Conservation (phyloP, 2,329 filamentous ascomycete genomes). For the Paracoccidioides lutzii region DNA sequence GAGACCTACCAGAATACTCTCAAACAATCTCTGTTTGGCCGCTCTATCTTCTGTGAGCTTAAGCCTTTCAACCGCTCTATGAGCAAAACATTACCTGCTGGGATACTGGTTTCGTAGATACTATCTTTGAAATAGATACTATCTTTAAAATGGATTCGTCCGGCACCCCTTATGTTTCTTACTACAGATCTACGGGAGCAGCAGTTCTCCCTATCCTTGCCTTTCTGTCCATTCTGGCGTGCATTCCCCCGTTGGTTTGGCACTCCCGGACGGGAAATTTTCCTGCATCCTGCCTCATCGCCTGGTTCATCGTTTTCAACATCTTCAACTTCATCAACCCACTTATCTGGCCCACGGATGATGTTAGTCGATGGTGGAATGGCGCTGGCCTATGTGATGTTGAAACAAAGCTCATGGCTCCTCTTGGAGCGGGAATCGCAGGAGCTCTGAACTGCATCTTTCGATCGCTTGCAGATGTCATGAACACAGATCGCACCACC, state of each 20-base stretch:
- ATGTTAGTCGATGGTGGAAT: constrained; percentile 43
- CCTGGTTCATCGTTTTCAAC: constrained; percentile 45
- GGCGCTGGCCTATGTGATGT: constrained; percentile 53
- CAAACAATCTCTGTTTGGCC: neutral
- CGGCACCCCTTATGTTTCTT: neutral
- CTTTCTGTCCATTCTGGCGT: constrained; percentile 39
- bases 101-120: neutral
- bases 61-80: neutral
- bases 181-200: constrained; percentile 18
- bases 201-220: constrained; percentile 38
- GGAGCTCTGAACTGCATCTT: constrained; percentile 46
- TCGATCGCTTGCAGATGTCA: constrained; percentile 45
- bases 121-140: no score
- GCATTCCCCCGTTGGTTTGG: constrained; percentile 45
- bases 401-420: constrained; percentile 46
- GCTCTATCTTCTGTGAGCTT: neutral
- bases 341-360: constrained; percentile 50
- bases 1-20: neutral
- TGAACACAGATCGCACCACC: constrained; percentile 45
- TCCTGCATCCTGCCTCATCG: constrained; percentile 43
- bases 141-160: neutral
- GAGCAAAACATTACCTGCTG: neutral
- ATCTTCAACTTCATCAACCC: constrained; percentile 48
- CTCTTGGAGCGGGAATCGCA: constrained; percentile 39
- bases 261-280: constrained; percentile 50